Base-by-base conservation (phyloP, 345 rosid genomes). In the Hevea brasiliensis region DNA sequence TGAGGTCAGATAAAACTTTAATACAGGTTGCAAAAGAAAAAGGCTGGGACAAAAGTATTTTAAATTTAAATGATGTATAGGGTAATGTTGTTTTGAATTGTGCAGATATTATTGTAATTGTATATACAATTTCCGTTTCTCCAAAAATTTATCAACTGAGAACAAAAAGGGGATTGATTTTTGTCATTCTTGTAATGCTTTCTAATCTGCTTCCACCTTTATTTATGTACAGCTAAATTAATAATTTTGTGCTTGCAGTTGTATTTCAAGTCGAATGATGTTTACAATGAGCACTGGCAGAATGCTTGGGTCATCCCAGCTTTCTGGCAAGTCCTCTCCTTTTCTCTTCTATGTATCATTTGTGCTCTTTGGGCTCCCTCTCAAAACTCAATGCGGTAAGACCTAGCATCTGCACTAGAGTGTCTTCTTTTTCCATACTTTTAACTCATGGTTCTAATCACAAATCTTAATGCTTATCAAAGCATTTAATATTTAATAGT, bases 311-410 rank as follows among this genome's bases (percentile, higher is more conserved):
- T 92, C 81, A 88, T 95, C 80, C 93, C 98, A 2, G 96, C 97
- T 58, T 89, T 92, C 76, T 92, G 99, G 99, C 99, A 93, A 74
- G 80, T 95, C 24, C 87, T 93, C 63, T 92, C 97, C 8, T 91
- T 91, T 75, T 91, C 94, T 27, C 87, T 95, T 32, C 88, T 93
- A n/a, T 82, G 86, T 26, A 84, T 95, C 76, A 93, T 95, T 40
- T 91, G 94, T 67, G 87, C 78, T 85, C 97, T 95, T 27, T 92
- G 96, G 99, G 94, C 99, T 32, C 99, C 99, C 67, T 95, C 98
- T 13, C 89, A 85, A 74, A 92, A 85, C 81, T 89, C 97, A 18
- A 90, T 75, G 77, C 85, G 99, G 97, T 95, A 90, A 79, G 72
- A n/a, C 54, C 48, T 72, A 1, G 13, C 54, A 74, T 17, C 24